Conservation (phyloP, 2,329 filamentous ascomycete genomes). For the Sarocladium kiliense region DNA sequence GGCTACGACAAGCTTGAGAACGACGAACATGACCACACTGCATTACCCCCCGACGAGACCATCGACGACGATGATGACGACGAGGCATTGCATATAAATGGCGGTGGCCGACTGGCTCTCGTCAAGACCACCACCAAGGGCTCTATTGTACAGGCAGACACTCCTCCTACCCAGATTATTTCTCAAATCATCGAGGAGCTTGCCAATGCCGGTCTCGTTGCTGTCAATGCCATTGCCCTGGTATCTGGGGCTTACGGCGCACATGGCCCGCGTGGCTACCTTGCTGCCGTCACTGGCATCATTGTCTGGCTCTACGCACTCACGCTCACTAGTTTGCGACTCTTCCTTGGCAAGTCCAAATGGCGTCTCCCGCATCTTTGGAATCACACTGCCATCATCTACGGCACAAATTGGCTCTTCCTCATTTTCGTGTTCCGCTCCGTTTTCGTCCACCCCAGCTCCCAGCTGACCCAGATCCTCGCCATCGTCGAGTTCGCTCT, state of each 20-base stretch:
- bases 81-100: slow-evolving; percentile 49
- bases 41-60: slow-evolving; percentile 42
- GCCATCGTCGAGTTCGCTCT: slow-evolving; percentile 71
- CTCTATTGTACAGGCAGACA: slow-evolving; percentile 67
- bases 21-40: slow-evolving; percentile 42
- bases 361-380: slow-evolving; percentile 70
- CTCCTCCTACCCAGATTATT: slow-evolving; percentile 66
- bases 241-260: slow-evolving; percentile 53
- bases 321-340: slow-evolving; percentile 64
- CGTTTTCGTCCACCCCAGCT: slow-evolving; percentile 70
- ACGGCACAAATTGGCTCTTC: slow-evolving; percentile 77
- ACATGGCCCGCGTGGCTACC: slow-evolving; percentile 37
- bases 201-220: slow-evolving; percentile 67
- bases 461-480: slow-evolving; percentile 56
- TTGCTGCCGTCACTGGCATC: slow-evolving; percentile 62
- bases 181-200: slow-evolving; percentile 70
- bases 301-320: slow-evolving; percentile 78
- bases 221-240: slow-evolving; percentile 61
- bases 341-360: slow-evolving; percentile 61
- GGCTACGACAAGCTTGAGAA: slow-evolving; percentile 53
- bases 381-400: slow-evolving; percentile 88
- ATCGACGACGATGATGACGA: slow-evolving; percentile 50
- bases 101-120: slow-evolving; percentile 53
- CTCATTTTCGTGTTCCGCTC: slow-evolving; percentile 77
- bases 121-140: slow-evolving; percentile 57